phyloP scores from a whole-genome alignment of 2,329 filamentous ascomycete species.

The Colletotrichum sp. region DNA sequence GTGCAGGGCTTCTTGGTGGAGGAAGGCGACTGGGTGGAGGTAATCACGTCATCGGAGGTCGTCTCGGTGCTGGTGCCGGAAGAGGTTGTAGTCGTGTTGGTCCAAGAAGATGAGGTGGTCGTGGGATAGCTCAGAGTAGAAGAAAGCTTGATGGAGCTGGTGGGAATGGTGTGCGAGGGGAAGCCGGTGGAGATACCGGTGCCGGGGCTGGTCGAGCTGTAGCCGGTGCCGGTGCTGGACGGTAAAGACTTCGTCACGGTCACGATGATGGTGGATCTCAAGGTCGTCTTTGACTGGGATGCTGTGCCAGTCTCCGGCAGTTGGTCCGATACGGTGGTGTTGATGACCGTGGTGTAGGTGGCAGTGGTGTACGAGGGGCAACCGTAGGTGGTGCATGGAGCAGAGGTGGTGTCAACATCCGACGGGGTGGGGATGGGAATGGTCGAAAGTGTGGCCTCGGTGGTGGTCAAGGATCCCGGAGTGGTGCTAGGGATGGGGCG shows the following conservation, averaged over 20 bases:
- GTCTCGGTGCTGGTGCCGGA: not conserved
- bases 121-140: slow-evolving; percentile 8
- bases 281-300: not conserved
- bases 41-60: not conserved
- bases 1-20: not conserved
- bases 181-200: not conserved
- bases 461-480: not conserved
- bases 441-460: not conserved
- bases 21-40: not conserved
- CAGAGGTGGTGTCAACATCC: not conserved
- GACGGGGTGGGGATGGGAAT: not conserved
- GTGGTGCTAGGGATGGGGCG: not conserved
- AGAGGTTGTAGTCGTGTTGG: not conserved
- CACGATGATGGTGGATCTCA: slow-evolving; percentile 4
- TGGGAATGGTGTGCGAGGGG: not conserved
- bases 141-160: slow-evolving; percentile 9
- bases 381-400: not conserved
- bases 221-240: not conserved
- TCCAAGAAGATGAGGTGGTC: not conserved
- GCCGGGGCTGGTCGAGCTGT: not conserved
- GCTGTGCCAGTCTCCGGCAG: not conserved
- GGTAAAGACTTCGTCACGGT: not conserved
- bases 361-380: not conserved
- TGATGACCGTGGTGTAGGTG: slow-evolving; percentile 12
- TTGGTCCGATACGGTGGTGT: slow-evolving; percentile 9